Base-by-base conservation (phyloP, 176 grass and related monocot species). In the Saccharum officinarum region DNA sequence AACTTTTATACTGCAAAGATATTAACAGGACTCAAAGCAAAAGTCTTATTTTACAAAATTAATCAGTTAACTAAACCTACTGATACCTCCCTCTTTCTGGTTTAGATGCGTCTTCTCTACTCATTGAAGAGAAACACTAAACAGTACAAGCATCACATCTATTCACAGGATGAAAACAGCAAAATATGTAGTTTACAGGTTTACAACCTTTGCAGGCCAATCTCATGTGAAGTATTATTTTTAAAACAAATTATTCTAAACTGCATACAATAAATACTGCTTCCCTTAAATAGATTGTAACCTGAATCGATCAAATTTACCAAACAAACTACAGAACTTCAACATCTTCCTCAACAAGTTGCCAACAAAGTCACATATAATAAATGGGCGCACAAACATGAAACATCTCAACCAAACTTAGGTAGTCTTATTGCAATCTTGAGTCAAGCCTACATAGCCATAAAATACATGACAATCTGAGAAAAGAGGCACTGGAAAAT, bases 391-490 rank as follows among this genome's bases (percentile, higher is more conserved):
- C 38, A 45, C 15, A 76, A 57, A 39, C 17, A 86, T n/a, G 10
- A 75, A 67, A 39, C 12, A 86, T n/a, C 22, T 76, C 49, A 70
- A 76, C 12, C 28, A 67, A 78, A 44, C 14, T 34, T 26, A 71
- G 10, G 11, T 25, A 73, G 26, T 28, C 74, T 57, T 84, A 75
- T 62, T 89, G 68, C 61, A 68, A 60, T 66, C 36, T 69, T 33
- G 68, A 75, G 25, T 52, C n/a, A 15, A 79, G 11, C 10, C 75
- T 49, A 50, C 70, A 81, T 50, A 63, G n/a, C 10, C 33, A 79
- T 74, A 83, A 60, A 67, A 49, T 66, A 47, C 67, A 86, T 67
- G 23, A 55, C 7, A 59, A 20, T 8, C 73, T 67, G 25, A 90
- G 67, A 15, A 79, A 18, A 23, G 20, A 73, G 45, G 44, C 23